A percentile compares a stretch with the other conserved stretches of the same genome.
Evolutionary conservation across 371 early-diverging fungal genomes (phyloP).

Genomic region (Rhizomucor pusillus): DNA sequence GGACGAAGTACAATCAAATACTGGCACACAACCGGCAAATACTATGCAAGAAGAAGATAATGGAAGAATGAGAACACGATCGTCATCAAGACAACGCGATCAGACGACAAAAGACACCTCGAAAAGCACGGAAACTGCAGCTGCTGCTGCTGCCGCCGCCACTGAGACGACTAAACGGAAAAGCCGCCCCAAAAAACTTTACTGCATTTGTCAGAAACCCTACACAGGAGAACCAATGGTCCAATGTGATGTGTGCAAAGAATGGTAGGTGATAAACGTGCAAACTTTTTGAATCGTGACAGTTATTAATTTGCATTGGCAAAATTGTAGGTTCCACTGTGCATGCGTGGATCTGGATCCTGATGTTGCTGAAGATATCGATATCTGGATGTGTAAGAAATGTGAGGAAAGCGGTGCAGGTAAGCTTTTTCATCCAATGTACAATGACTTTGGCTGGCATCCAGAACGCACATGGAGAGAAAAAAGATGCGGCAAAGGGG

Average conservation of each 20-base stretch:
- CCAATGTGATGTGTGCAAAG: constrained; percentile 70
- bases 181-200: constrained; percentile 53
- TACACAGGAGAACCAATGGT: constrained; percentile 79
- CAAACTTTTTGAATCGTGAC: not conserved
- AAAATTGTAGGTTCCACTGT: constrained; percentile 67
- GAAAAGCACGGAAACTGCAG: constrained; percentile 12
- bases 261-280: constrained; percentile 57
- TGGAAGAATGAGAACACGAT: constrained; percentile 15
- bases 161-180: constrained; percentile 5
- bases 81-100: constrained; percentile 6
- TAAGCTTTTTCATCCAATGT: constrained; percentile 2
- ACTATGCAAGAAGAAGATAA: constrained; percentile 4
- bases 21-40: too few relatives aligned
- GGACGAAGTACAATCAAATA: not conserved
- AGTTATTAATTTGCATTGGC: too few relatives aligned
- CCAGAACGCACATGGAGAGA: too few relatives aligned
- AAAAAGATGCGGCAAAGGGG: too few relatives aligned
- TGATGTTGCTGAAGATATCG: constrained; percentile 57
- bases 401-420: constrained; percentile 18
- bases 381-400: constrained; percentile 40
- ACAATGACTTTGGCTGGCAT: too few relatives aligned
- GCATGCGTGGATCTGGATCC: constrained; percentile 66
- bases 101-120: constrained; percentile 2
- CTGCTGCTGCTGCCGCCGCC: not conserved
- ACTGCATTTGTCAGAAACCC: constrained; percentile 69